Evolutionary conservation across 331 rosid genomes (phyloP).

Genomic region (Erythrophleum ivorense): DNA sequence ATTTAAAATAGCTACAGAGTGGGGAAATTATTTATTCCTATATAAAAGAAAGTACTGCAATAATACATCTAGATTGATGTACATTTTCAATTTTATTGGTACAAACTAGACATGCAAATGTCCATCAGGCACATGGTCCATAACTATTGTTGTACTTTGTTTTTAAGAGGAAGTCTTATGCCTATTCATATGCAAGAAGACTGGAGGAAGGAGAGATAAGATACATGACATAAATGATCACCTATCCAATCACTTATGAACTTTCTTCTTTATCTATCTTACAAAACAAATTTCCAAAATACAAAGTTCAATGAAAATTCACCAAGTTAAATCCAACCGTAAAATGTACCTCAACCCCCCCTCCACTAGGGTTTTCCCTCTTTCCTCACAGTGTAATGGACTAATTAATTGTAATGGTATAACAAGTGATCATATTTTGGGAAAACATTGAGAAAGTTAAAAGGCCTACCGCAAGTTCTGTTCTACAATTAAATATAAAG

Average conservation of each 20-base stretch:
- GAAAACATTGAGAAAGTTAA: not conserved
- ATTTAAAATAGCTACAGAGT: not conserved
- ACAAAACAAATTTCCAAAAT: not conserved
- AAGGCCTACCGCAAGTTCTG: not conserved
- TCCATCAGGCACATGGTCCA: not conserved
- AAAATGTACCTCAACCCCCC: not conserved
- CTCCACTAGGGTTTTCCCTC: not conserved
- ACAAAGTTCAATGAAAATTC: not conserved
- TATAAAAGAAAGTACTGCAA: not conserved
- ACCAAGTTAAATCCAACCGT: not conserved
- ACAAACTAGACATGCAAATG: not conserved
- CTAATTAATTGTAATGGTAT: not conserved
- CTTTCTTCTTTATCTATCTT: not conserved
- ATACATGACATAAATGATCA: not conserved
- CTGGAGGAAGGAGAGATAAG: not conserved
- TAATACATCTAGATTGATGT: not conserved
- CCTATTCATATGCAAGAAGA: not conserved
- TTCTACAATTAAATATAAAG: constrained; percentile 23
- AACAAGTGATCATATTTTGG: not conserved
- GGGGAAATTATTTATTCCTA: not conserved
- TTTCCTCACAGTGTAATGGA: not conserved
- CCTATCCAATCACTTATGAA: not conserved
- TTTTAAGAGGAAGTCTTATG: not conserved
- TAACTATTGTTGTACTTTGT: not conserved
- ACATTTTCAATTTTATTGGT: not conserved